Conservation (phyloP, 495 filamentous ascomycete genomes). For the Annulohypoxylon bovei region DNA sequence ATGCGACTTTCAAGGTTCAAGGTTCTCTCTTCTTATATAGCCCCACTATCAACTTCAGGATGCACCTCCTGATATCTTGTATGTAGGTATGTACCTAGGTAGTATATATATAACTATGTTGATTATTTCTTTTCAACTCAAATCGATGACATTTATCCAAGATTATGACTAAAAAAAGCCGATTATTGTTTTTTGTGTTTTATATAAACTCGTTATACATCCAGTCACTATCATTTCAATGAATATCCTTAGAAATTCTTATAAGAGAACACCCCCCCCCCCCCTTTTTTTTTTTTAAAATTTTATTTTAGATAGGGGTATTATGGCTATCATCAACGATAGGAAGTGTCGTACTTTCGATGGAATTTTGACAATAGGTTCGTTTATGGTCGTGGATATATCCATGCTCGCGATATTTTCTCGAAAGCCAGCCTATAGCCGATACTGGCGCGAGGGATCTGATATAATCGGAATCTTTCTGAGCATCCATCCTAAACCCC, state of each 20-base stretch:
- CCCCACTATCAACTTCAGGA: no score
- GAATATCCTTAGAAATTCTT: background rate
- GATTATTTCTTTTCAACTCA: no score
- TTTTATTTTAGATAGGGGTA: no score
- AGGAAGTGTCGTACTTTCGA: background rate
- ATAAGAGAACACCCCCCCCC: background rate
- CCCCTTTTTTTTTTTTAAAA: no score
- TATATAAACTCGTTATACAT: no score
- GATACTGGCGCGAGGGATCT: background rate
- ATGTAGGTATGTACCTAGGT: no score
- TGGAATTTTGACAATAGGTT: background rate
- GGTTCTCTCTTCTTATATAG: background rate
- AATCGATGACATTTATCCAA: no score
- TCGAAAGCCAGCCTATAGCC: background rate
- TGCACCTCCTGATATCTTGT: no score
- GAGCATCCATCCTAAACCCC: background rate
- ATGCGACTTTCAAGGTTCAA: background rate
- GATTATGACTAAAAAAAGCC: no score
- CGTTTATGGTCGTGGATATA: no score
- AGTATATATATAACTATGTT: no score
- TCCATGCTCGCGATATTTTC: background rate
- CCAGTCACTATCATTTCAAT: background rate
- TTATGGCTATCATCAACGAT: background rate
- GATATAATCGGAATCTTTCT: background rate
- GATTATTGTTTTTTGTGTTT: no score